These are phyloP conservation scores for Heterobasidion occidentale DNA, from an alignment of 1,284 basidiomycete genomes.

Conservation along the genomic window DNA sequence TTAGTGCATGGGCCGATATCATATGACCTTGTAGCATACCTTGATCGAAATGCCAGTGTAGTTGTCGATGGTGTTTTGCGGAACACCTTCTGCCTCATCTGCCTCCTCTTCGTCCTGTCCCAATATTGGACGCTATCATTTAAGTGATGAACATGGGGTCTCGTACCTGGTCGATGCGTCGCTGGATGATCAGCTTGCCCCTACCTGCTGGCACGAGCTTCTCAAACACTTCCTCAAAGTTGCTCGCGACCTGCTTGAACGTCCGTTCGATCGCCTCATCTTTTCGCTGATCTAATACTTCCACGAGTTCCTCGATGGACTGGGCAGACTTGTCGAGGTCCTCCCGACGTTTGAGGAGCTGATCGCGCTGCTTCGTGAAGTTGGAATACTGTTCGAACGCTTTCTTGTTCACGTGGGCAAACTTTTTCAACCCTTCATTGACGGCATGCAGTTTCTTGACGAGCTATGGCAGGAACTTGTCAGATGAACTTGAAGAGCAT, in stretches of 20 bases:
- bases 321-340: conserved; percentile 86
- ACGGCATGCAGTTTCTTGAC: conserved; percentile 86
- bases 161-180: conserved; percentile 75
- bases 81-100: conserved; percentile 59
- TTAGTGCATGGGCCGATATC: neutral
- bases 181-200: conserved; percentile 88
- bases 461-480: conserved; percentile 40
- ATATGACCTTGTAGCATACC: conserved; percentile 25
- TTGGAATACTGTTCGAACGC: conserved; percentile 98
- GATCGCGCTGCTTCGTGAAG: conserved; percentile 96
- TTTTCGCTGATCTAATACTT: conserved; percentile 92
- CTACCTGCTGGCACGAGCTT: conserved; percentile 93
- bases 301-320: conserved; percentile 93
- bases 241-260: conserved; percentile 95
- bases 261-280: conserved; percentile 91
- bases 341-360: conserved; percentile 77
- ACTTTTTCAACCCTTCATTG: conserved; percentile 92
- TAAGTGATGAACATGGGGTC: too few relatives aligned
- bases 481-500: neutral
- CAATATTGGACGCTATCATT: neutral
- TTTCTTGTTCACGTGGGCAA: conserved; percentile 98
- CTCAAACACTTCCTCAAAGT: conserved; percentile 97
- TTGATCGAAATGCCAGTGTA: conserved; percentile 98
- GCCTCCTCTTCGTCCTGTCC: conserved; percentile 56
- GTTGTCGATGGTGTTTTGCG: conserved; percentile 79